These are phyloP conservation scores for Aspergillus fumigatiaffinis DNA, from an alignment of 2,329 filamentous ascomycete genomes.

Conservation along the genomic window DNA sequence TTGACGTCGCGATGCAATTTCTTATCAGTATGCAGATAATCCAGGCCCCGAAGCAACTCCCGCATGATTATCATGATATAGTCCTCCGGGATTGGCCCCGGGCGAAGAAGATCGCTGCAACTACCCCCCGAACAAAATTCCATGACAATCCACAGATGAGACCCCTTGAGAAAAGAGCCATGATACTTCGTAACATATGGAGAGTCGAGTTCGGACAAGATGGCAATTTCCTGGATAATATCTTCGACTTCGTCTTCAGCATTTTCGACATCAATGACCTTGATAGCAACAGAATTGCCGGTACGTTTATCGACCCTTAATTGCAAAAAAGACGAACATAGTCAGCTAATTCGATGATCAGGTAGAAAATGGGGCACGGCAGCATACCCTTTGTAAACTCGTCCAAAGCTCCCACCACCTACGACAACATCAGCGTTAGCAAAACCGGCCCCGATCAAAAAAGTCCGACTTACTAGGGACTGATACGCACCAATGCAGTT, in stretches of 20 bases:
- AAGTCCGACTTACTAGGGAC: constrained; percentile 24
- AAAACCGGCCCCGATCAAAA: background rate
- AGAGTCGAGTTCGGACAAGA: constrained; percentile 91
- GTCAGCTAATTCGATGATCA: background rate
- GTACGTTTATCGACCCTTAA: constrained; percentile 83
- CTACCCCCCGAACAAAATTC: constrained; percentile 97
- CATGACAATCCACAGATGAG: constrained; percentile 99
- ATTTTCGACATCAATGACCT: constrained; percentile 97
- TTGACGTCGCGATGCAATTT: constrained; percentile 97
- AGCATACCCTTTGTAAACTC: constrained; percentile 91
- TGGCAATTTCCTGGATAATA: constrained; percentile 98
- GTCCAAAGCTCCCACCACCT: constrained; percentile 97
- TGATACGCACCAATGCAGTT: constrained; percentile 67
- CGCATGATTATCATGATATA: constrained; percentile 95
- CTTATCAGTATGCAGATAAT: constrained; percentile 91
- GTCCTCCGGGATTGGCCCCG: constrained; percentile 83
- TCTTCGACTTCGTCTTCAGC: constrained; percentile 99
- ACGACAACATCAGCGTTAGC: constrained; percentile 20
- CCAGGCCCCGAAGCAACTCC: constrained; percentile 82
- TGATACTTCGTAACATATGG: constrained; percentile 98
- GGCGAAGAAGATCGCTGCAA: constrained; percentile 93
- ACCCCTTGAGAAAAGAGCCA: constrained; percentile 92
- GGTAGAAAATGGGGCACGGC: background rate
- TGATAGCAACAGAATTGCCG: constrained; percentile 93
- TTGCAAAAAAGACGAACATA: constrained; percentile 6